phyloP scores from a whole-genome alignment of 805 yeast species.

The Torulaspora indica region DNA sequence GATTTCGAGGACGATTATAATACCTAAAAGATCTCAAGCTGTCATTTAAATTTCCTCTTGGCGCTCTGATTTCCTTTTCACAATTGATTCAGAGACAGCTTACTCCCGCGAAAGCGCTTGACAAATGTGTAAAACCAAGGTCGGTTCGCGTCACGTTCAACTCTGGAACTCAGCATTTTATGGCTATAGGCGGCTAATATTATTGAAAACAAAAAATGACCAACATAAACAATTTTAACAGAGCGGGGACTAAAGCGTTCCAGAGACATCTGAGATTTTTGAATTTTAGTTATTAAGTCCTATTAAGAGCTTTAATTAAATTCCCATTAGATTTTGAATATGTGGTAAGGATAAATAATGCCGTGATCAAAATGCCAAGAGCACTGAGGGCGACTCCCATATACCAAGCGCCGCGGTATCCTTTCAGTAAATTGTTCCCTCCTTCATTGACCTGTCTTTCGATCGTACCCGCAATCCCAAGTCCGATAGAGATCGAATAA shows the following conservation, averaged over 20 bases:
- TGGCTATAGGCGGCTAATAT: no score
- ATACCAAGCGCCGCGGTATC: slow-evolving; percentile 54
- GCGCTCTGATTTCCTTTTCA: background rate
- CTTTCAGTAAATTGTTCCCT: slow-evolving; percentile 31
- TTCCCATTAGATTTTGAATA: background rate
- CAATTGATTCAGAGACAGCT: no score
- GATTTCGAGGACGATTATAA: background rate
- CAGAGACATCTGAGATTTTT: background rate
- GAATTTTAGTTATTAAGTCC: background rate
- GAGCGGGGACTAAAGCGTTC: background rate
- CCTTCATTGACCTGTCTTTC: slow-evolving; percentile 37
- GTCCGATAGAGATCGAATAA: slow-evolving; percentile 57
- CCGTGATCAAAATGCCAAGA: slow-evolving; percentile 38
- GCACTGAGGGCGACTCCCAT: slow-evolving; percentile 58
- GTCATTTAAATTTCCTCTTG: background rate
- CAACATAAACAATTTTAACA: background rate
- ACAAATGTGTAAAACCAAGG: background rate
- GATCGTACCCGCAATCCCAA: slow-evolving; percentile 58
- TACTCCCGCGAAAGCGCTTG: background rate
- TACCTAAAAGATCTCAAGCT: background rate
- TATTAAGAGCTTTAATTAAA: background rate
- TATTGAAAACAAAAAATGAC: no score
- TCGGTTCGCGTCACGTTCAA: no score
- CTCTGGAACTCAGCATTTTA: no score
- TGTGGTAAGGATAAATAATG: slow-evolving; percentile 1